Evolutionary conservation across 2,329 filamentous ascomycete species (phyloP).

Genomic region (Exserohilum turcica): DNA sequence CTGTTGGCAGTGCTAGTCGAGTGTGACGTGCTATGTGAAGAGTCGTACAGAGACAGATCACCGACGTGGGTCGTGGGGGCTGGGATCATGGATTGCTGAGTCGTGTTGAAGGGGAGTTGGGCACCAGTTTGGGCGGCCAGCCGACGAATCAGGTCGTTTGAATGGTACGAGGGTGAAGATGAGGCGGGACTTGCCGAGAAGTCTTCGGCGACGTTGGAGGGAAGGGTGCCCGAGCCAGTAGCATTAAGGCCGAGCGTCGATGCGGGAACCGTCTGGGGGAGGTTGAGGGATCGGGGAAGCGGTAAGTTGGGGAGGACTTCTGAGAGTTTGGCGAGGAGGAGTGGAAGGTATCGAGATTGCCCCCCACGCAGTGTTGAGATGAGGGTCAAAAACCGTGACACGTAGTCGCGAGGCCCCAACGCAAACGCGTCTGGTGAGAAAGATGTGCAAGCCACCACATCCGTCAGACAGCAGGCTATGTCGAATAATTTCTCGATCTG

Average conservation of each 20-base stretch:
- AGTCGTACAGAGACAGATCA: conserved; percentile 43
- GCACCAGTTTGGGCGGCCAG: conserved; percentile 44
- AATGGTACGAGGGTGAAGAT: conserved; percentile 40
- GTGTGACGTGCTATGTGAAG: conserved; percentile 39
- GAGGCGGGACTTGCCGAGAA: conserved; percentile 32
- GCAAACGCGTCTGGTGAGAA: conserved; percentile 62
- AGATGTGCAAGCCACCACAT: conserved; percentile 69
- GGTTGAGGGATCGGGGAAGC: conserved; percentile 43
- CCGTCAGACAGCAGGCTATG: conserved; percentile 72
- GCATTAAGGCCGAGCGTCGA: conserved; percentile 36
- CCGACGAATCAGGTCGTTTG: conserved; percentile 42
- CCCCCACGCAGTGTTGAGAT: conserved; percentile 74
- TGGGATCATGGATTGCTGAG: conserved; percentile 39
- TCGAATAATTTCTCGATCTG: conserved; percentile 82
- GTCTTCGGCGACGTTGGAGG: conserved; percentile 40
- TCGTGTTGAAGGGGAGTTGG: conserved; percentile 41
- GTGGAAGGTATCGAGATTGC: conserved; percentile 75
- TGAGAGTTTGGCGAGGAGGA: conserved; percentile 76
- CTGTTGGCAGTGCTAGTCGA: conserved; percentile 39
- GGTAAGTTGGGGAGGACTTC: conserved; percentile 66
- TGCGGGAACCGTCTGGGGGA: conserved; percentile 34
- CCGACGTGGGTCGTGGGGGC: conserved; percentile 41
- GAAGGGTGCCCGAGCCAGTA: conserved; percentile 31
- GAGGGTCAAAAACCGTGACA: conserved; percentile 69
- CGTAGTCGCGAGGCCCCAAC: conserved; percentile 68